Evolutionary conservation across 768 basidiomycete genomes (phyloP).

Genomic region (Candolleomyces efflorescens): DNA sequence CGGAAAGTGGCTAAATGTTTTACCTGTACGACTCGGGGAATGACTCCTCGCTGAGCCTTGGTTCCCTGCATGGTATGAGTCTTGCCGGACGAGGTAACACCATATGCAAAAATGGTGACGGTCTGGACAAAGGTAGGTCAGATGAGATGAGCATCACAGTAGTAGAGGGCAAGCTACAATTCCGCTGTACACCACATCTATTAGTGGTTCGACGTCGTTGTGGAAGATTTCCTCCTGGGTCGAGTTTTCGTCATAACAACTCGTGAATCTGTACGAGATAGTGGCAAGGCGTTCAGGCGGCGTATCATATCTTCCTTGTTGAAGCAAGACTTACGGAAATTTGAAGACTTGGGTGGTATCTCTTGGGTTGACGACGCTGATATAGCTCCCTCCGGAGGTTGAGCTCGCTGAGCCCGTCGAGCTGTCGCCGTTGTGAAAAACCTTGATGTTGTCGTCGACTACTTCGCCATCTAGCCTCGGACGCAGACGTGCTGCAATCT

Average conservation of each 20-base stretch:
- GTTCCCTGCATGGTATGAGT: constrained; percentile 93
- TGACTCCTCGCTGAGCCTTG: constrained; percentile 71
- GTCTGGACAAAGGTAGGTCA: constrained; percentile 40
- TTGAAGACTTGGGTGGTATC: constrained; percentile 69
- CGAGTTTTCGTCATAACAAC: constrained; percentile 67
- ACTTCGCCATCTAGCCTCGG: constrained; percentile 60
- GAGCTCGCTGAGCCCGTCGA: constrained; percentile 22
- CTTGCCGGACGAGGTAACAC: constrained; percentile 88
- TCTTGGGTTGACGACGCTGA: constrained; percentile 68
- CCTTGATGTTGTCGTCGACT: constrained; percentile 56
- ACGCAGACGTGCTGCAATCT: constrained; percentile 68
- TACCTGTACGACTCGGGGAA: constrained; percentile 76
- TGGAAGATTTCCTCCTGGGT: constrained; percentile 76
- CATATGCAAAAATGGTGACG: constrained; percentile 86
- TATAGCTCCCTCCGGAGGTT: constrained; percentile 36
- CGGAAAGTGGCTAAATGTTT: constrained; percentile 12
- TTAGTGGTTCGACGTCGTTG: constrained; percentile 69
- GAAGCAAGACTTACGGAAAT: constrained; percentile 54
- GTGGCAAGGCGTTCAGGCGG: neutral
- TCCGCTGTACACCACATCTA: constrained; percentile 75
- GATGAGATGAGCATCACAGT: neutral
- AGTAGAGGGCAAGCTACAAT: constrained; percentile 43
- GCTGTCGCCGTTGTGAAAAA: constrained; percentile 39
- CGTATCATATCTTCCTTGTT: neutral
- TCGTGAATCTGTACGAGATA: constrained; percentile 53